Evolutionary conservation across 1,284 basidiomycete species (phyloP), one percentile per base, ranked within the genome.

Genomic region (Cryptococcus depauperatus): DNA sequence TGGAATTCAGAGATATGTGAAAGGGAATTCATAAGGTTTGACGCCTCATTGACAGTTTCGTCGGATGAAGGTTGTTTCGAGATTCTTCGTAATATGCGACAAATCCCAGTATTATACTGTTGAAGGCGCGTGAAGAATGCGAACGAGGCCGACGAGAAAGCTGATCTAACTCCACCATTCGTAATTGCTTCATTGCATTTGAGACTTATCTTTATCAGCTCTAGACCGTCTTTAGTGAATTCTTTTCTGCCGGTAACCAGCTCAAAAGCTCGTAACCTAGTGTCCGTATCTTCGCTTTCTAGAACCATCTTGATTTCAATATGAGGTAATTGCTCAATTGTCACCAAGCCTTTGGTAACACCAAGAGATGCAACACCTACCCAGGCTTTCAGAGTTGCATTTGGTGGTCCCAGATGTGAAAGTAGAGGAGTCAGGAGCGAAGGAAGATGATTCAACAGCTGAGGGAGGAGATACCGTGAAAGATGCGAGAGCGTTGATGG

Each of bases 251-350:
- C 56, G 3, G 56, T 47, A 1, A 65, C 47, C 1, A 68, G 50
- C 34, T 61, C 53, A 35, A 66, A 64, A 5, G 60, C 63, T 35
- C 56, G 46, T 7, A 68, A 47, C 11, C 64, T 55, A 3, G 68
- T 53, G 16, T 51, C 46, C 14, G 48, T 28, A 33, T 62, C 59
- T 26, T 48, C 56, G 48, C 66, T 63, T 2, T 47, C 43, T 1
- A 66, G 45, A 0, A 59, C 65, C 33, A 58, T 51, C 18, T 52
- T 35, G 18, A 68, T 35, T 10, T 54, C 47, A 14, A 44, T 33
- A 8, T 7, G 23, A 3, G 58, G 55, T 4, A 69, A 44, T 4
- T 55, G 52, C 2, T 34, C 33, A 9, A 68, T 48, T 3, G 39
- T 41, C 3, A 62, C 22, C 0, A 51, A 40, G 2, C 57, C 58